A percentile compares a stretch with the other conserved stretches of the same genome.
Conservation (phyloP, 1,284 basidiomycete genomes). For the Apiotrichum veenhuisii region DNA sequence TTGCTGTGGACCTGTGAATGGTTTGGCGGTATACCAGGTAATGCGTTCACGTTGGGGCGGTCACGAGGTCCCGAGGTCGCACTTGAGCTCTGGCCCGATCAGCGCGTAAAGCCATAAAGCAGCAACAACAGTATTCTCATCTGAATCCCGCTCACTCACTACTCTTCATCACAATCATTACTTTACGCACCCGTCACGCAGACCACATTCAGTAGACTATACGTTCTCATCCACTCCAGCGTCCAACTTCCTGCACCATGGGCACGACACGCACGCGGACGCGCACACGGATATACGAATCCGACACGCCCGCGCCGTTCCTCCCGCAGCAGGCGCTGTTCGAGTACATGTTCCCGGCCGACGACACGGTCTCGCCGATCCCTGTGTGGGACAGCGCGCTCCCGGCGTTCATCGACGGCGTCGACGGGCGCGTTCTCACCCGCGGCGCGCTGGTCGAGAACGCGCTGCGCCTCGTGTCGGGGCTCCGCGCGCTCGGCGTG, state of each 20-base stretch:
- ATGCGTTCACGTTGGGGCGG: no score
- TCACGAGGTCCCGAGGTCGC: no score
- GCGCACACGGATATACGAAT: slow-evolving; percentile 7
- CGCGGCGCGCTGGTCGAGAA: slow-evolving; percentile 58
- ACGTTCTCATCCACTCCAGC: no score
- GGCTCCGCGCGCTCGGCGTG: slow-evolving; percentile 48
- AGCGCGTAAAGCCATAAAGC: no score
- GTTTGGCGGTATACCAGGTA: no score
- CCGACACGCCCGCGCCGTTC: slow-evolving; percentile 6
- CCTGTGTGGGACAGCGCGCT: slow-evolving; percentile 27
- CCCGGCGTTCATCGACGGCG: slow-evolving; percentile 60
- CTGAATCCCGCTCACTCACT: no score
- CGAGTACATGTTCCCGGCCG: slow-evolving; percentile 8
- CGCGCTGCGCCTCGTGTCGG: slow-evolving; percentile 59
- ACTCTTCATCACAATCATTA: no score
- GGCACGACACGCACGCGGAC: slow-evolving; percentile 17
- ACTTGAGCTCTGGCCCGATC: no score
- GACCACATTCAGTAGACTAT: no score
- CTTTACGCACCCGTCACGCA: no score
- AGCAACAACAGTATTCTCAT: no score
- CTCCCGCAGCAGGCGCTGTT: slow-evolving; percentile 12
- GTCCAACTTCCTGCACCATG: not conserved
- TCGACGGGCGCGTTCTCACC: slow-evolving; percentile 58
- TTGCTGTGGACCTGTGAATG: no score
- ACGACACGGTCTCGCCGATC: slow-evolving; percentile 15